These are phyloP conservation scores for Cryptococcus neoformans DNA, from an alignment of 1,284 basidiomycete species.

Conservation along the genomic window DNA sequence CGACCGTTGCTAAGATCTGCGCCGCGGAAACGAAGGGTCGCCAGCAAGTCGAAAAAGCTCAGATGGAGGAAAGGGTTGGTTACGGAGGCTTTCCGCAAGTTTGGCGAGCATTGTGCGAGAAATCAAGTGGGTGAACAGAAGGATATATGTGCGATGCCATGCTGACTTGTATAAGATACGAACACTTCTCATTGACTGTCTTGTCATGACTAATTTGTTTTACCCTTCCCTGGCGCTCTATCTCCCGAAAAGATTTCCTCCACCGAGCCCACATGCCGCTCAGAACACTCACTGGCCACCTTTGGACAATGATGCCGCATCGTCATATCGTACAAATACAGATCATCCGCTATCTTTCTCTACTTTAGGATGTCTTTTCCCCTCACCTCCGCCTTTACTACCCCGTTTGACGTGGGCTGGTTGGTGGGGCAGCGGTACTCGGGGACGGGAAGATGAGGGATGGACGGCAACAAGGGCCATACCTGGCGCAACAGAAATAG, in stretches of 20 bases:
- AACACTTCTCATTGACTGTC: constrained; percentile 84
- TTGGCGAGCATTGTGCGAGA: constrained; percentile 49
- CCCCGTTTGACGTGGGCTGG: constrained; percentile 36
- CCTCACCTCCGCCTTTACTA: constrained; percentile 42
- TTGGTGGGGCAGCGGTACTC: constrained; percentile 37
- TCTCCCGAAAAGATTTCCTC: constrained; percentile 52
- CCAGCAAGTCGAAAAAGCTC: constrained; percentile 1
- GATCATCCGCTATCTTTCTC: constrained; percentile 38
- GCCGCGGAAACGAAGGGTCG: constrained; percentile 5
- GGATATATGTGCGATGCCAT: not conserved
- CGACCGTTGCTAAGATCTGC: not conserved
- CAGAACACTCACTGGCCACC: constrained; percentile 17
- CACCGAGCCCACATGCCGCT: constrained; percentile 19
- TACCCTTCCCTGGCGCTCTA: constrained; percentile 87
- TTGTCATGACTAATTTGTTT: constrained; percentile 94
- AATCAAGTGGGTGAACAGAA: constrained; percentile 40
- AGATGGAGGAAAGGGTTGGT: constrained; percentile 28
- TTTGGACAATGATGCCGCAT: constrained; percentile 8
- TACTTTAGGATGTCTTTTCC: constrained; percentile 42
- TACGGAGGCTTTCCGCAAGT: constrained; percentile 37
- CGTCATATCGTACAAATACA: not conserved
- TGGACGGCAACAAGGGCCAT: constrained; percentile 14
- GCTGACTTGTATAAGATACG: constrained; percentile 61
- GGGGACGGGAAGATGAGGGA: constrained; percentile 9
- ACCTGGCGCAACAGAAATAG: not conserved